Evolutionary conservation across 495 filamentous ascomycete genomes (phyloP), one percentile per base, ranked within the genome.

Genomic region (Annulohypoxylon stygium): DNA sequence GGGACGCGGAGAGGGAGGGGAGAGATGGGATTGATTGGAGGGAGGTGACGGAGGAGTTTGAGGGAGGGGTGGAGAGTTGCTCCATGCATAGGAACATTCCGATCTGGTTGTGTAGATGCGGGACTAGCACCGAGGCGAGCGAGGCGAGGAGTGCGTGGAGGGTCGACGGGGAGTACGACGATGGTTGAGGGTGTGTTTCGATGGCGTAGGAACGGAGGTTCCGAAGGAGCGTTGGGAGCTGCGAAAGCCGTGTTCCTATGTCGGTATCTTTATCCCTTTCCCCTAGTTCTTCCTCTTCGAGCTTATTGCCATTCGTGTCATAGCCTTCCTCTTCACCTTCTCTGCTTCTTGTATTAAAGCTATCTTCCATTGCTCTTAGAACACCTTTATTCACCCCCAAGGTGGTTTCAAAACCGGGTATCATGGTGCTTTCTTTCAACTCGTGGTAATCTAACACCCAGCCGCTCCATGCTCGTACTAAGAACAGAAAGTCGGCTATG

Each of bases 401-500:
- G 8, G 39, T 65, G 36, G 70, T 63, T 48, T 83, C 81, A 26
- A 83, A 75, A n/a, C 63, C 73, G 0, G 78, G 79, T 18, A 83
- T 75, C 64, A 79, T 69, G 6, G 47, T 41, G n/a, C 59, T 69
- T 65, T 83, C 80, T 66, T 83, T 80, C 2, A 74, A 62, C 1
- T 45, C 48, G 43, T 81, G 80, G 58, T 82, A 78, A 30, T 79
- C 71, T 16, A 77, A 63, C 1, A 83, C 51, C 63, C 75, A 77
- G 0, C 70, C 58, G 6, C 69, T 70, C 78, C 80, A 83, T 18
- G 73, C 74, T n/a, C 70, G 67, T 43, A 71, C 75, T 14, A 79
- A 69, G 65, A 82, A 86, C 18, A 74, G 54, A 51, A 88, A 74
- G 67, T 87, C 85, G n/a, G 76, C 62, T 12, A 65, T 63, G 65